Evolutionary conservation across 495 filamentous ascomycete genomes (phyloP), one percentile per base, ranked within the genome.

Genomic region (Neurospora tetrasperma): DNA sequence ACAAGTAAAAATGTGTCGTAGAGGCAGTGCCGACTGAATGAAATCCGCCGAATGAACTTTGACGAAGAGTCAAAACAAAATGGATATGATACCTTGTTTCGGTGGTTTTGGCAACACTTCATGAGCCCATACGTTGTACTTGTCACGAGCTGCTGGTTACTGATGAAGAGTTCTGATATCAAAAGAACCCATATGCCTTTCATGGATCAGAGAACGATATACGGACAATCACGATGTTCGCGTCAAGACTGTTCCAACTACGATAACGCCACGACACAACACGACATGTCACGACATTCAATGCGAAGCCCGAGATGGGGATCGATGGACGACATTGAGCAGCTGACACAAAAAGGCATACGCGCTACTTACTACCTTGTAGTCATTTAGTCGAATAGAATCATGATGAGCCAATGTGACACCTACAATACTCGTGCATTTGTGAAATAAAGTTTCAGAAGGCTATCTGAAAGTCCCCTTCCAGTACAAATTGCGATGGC

Each of bases 11-110:
- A 78, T 81, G 78, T 82, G 82, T 80, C 78, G 78, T 81, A 83
- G 79, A 76, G 78, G 83, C 83, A 85, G 81, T 83, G 84, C 54
- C 54, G 54, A 66, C 82, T 82, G 80, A 84, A 82, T 80, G 78
- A 78, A 80, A 79, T 79, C 76, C 77, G 77, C 78, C 79, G 74
- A 75, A 70, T 78, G 76, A 79, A 78, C 76, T 78, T 66, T 76
- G 54, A 75, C 70, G 41, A 77, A 59, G 43, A 72, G 69, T 73
- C 46, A 54, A 72, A 59, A 62, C 69, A 66, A 66, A 66, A 66
- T 70, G 71, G 74, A 74, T 75, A 72, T 77, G 75, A 77, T 77
- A 75, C 74, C 75, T 74, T 74, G n/a, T 70, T 38, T 39, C 66
- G n/a, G n/a, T 69, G 73, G 38, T 44, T 62, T 66, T 66, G 54